Conservation (phyloP, 176 grass and related monocot genomes). For the Eremochloa ophiuroides region DNA sequence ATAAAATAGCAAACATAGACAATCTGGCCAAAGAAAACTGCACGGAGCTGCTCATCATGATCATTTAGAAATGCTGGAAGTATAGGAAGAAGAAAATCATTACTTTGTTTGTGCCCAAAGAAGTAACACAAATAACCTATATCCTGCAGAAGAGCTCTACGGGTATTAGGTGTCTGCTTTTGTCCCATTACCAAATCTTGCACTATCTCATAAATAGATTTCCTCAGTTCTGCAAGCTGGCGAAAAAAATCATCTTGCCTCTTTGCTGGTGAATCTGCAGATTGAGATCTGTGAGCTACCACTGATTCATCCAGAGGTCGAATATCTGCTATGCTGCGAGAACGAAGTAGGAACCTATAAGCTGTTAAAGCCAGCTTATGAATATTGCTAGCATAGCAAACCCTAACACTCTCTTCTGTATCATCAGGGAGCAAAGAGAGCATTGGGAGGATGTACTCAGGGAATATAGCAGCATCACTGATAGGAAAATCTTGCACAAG, state of each 20-base stretch:
- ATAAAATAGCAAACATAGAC: constrained; percentile 96
- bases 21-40: constrained; percentile 84
- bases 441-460: constrained; percentile 97
- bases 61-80: constrained; percentile 98
- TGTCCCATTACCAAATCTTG: constrained; percentile 94
- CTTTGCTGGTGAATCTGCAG: constrained; percentile 41
- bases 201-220: constrained; percentile 83
- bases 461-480: constrained; percentile 97
- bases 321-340: constrained; percentile 44
- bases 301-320: constrained; percentile 48
- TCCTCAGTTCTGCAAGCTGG: constrained; percentile 69
- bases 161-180: constrained; percentile 80
- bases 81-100: constrained; percentile 96
- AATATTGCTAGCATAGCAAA: constrained; percentile 98
- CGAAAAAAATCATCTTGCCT: constrained; percentile 33
- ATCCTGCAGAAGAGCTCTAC: constrained; percentile 90
- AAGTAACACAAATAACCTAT: constrained; percentile 90
- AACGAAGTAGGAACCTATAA: constrained; percentile 74
- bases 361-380: constrained; percentile 93
- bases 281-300: constrained; percentile 25
- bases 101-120: constrained; percentile 89
- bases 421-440: constrained; percentile 95
- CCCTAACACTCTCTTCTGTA: constrained; percentile 92
- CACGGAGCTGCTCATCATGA: constrained; percentile 77
- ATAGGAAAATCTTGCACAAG: constrained; percentile 93